Evolutionary conservation across 2,329 filamentous ascomycete species (phyloP).

Genomic region (Penicillium crustosum): DNA sequence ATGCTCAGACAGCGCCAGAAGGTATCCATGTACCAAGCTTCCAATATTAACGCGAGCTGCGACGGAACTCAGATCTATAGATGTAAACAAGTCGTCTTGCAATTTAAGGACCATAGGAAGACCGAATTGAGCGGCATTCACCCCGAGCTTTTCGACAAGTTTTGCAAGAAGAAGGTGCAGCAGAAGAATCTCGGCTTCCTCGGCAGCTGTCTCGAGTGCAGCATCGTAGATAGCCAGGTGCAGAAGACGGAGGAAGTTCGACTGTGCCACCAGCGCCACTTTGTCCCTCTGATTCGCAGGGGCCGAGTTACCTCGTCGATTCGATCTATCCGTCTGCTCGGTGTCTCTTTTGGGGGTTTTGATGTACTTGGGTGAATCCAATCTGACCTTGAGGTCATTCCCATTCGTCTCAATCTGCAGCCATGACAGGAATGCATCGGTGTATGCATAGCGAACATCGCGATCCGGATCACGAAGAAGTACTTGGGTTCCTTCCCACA

Average conservation of each 20-base stretch:
- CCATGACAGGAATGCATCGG: constrained; percentile 81
- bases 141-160: constrained; percentile 73
- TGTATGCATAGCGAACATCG: constrained; percentile 78
- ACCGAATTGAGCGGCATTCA: constrained; percentile 76
- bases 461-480: constrained; percentile 77
- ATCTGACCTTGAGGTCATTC: constrained; percentile 63
- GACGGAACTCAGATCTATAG: constrained; percentile 42
- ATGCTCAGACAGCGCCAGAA: constrained; percentile 74
- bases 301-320: constrained; percentile 67
- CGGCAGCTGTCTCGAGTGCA: constrained; percentile 69
- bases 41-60: constrained; percentile 75
- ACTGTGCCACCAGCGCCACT: constrained; percentile 52
- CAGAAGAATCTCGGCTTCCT: constrained; percentile 71
- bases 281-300: constrained; percentile 61
- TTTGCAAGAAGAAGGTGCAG: constrained; percentile 74
- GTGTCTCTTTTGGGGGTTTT: constrained; percentile 48
- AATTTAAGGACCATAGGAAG: constrained; percentile 86
- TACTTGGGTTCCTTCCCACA: constrained; percentile 98
- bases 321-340: constrained; percentile 41
- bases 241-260: constrained; percentile 76
- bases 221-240: constrained; percentile 90
- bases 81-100: constrained; percentile 70
- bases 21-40: constrained; percentile 83
- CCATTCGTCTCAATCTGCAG: constrained; percentile 74
- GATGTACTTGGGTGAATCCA: constrained; percentile 51